A percentile compares a stretch with the other conserved stretches of the same genome.
Conservation (phyloP, 805 yeast genomes). For the Grigorovia humatica region DNA sequence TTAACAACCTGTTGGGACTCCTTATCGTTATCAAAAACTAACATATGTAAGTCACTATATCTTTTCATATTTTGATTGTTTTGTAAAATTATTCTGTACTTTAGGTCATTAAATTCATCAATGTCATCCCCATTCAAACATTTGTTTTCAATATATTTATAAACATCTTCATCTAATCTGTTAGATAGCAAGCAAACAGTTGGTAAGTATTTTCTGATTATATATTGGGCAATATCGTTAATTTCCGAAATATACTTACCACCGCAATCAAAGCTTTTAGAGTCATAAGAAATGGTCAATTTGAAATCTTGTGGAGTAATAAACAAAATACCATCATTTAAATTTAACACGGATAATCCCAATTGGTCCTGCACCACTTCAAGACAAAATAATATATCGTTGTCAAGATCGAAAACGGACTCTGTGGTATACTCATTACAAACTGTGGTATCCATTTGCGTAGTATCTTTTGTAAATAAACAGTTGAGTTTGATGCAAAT, state of each 20-base stretch:
- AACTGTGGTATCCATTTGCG: not conserved
- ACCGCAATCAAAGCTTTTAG: not conserved
- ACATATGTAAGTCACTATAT: not conserved
- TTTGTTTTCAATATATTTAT: conserved; percentile 3
- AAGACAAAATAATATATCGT: conserved; percentile 9
- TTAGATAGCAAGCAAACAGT: conserved; percentile 14
- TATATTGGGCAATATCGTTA: conserved; percentile 7
- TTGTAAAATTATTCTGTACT: conserved; percentile 9
- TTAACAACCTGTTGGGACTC: not conserved
- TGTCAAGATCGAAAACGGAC: conserved; percentile 5
- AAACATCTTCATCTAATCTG: conserved; percentile 9
- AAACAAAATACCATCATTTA: conserved; percentile 4
- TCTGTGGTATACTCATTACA: not conserved
- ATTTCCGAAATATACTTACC: conserved; percentile 8
- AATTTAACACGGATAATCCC: conserved; percentile 12
- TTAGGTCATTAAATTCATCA: not conserved
- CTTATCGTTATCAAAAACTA: not conserved
- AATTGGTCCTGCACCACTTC: conserved; percentile 6
- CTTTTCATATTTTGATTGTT: conserved; percentile 6
- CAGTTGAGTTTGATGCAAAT: too few relatives aligned
- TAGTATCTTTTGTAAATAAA: too few relatives aligned
- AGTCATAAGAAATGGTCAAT: not conserved
- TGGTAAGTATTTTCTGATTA: conserved; percentile 11
- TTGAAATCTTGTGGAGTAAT: conserved; percentile 12
- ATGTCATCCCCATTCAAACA: conserved; percentile 1